phyloP scores from a whole-genome alignment of 1,139 yeast species.

The Geotrichum cucujoidarum region DNA sequence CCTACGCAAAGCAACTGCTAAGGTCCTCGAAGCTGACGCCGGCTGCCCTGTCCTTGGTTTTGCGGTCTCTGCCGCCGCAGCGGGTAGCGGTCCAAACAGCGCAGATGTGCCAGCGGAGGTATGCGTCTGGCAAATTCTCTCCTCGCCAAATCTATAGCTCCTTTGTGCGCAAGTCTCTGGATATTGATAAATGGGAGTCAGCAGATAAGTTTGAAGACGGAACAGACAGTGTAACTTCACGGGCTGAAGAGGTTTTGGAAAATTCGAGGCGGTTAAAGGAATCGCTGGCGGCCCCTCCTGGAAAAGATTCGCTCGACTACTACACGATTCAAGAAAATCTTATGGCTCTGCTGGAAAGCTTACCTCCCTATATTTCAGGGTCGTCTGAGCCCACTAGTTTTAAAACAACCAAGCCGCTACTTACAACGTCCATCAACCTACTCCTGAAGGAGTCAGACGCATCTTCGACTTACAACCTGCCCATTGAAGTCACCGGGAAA shows the following conservation, averaged over 20 bases:
- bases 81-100: no score
- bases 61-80: no score
- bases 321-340: slow-evolving; percentile 10
- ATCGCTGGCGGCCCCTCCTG: slow-evolving; percentile 18
- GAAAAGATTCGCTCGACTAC: slow-evolving; percentile 16
- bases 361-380: slow-evolving; percentile 10
- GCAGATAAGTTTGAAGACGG: slow-evolving; percentile 2
- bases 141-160: slow-evolving; percentile 14
- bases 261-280: slow-evolving; percentile 18
- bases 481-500: slow-evolving; percentile 9
- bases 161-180: slow-evolving; percentile 17
- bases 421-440: slow-evolving; percentile 8
- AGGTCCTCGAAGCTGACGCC: no score
- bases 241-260: neutral
- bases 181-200: slow-evolving; percentile 17
- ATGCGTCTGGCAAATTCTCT: slow-evolving; percentile 12
- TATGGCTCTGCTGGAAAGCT: slow-evolving; percentile 4
- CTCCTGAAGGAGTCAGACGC: slow-evolving; percentile 13
- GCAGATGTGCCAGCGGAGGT: neutral
- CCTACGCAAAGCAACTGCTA: no score
- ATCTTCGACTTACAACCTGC: slow-evolving; percentile 1
- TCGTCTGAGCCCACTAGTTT: slow-evolving; percentile 4
- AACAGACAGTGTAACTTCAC: neutral
- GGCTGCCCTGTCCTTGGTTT: no score
- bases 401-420: slow-evolving; percentile 3